Conservation (phyloP, 768 basidiomycete genomes). For the Tylopilus rubrobrunneus region DNA sequence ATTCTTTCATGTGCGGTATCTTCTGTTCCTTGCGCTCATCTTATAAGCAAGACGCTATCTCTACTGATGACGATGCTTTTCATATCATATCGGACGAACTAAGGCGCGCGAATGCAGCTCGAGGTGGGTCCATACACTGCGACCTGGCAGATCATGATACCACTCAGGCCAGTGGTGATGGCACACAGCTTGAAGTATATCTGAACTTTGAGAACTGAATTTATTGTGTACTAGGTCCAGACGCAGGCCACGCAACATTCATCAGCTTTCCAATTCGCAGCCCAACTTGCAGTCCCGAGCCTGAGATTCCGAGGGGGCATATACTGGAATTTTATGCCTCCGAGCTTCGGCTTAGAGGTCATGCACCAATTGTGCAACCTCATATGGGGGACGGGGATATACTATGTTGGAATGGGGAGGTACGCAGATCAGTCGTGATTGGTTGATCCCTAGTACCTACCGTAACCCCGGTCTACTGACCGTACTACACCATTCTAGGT, state of each 20-base stretch:
- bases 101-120: constrained; percentile 47
- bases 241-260: constrained; percentile 43
- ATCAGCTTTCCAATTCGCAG: constrained; percentile 12
- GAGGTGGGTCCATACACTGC: constrained; percentile 40
- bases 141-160: too few species aligned
- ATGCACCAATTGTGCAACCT: constrained; percentile 58
- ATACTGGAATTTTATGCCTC: constrained; percentile 59
- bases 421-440: constrained; percentile 23
- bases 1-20: constrained; percentile 64
- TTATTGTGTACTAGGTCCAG: constrained; percentile 50
- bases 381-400: constrained; percentile 55
- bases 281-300: constrained; percentile 5
- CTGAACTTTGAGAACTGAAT: background rate
- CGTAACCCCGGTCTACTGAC: background rate
- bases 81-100: constrained; percentile 32
- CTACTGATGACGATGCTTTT: constrained; percentile 15
- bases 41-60: constrained; percentile 3
- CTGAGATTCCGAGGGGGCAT: constrained; percentile 20
- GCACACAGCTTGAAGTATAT: too few species aligned
- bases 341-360: constrained; percentile 71
- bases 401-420: constrained; percentile 88
- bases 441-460: background rate
- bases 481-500: constrained; percentile 36
- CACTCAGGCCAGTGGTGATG: too few species aligned
- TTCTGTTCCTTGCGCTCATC: constrained; percentile 41